Evolutionary conservation across 2,329 filamentous ascomycete genomes (phyloP), one percentile per base, ranked within the genome.

Genomic region (Ophioceras dolichostomum): DNA sequence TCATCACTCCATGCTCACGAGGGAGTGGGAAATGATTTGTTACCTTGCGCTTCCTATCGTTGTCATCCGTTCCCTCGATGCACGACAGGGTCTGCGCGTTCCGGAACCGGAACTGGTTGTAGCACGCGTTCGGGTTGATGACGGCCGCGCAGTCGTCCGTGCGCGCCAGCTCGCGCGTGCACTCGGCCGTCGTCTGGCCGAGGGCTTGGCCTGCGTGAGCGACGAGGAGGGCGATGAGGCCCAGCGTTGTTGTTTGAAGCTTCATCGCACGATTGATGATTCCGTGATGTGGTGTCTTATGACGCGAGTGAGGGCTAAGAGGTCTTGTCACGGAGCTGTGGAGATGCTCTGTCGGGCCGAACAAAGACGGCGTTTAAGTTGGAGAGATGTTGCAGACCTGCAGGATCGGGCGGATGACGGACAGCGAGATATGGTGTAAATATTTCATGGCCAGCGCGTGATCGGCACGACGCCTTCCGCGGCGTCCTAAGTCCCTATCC

Each of bases 51-150:
- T 49, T 47, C 33, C 49, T 49, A 12, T 58, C 55, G 0, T 54
- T 42, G 20, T 58, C 49, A 35, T 54, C 45, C 3, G 41, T 51
- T 2, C 56, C 58, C 6, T 55, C 56, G 26, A 61, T 59, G 37
- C 58, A 61, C 1, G 46, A 42, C 10, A 61, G 45, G 2, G 58
- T 61, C 36, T 53, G 54, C 8, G 53, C 39, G 37, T 45, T 44
- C n/a, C n/a, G n/a, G 27, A 27, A 37, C 5, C 39, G 48, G 44
- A 56, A 61, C 43, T 59, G 48, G 45, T 61, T 61, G 45, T 61
- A 61, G 48, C 58, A 61, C 19, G 58, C 58, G 33, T 51, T 57
- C 14, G 58, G 55, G 33, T 61, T 56, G 42, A 60, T 56, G 22
- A 61, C 58, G 26, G 51, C 55, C 14, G 56, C 55, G 34, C 58